These are phyloP conservation scores for Fusarium austroafricanum DNA, from an alignment of 2,329 filamentous ascomycete genomes.

Conservation along the genomic window DNA sequence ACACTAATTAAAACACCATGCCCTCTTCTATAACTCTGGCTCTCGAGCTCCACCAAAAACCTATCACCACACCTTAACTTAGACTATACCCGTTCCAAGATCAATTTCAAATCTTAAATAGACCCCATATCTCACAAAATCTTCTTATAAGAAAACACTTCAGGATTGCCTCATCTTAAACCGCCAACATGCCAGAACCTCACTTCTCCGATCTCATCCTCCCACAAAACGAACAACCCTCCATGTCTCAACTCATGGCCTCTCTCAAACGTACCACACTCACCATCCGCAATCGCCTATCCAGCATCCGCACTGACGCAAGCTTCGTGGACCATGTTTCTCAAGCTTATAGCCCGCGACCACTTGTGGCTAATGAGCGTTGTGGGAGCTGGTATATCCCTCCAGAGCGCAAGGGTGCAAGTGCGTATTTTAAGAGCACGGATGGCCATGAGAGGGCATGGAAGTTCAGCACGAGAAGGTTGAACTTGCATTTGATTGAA, in stretches of 20 bases:
- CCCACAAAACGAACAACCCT: slow-evolving; percentile 70
- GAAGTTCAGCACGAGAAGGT: slow-evolving; percentile 84
- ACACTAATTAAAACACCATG: slow-evolving; percentile 17
- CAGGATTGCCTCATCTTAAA: too few relatives aligned
- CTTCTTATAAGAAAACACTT: background rate
- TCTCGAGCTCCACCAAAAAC: slow-evolving; percentile 39
- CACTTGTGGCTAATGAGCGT: slow-evolving; percentile 90
- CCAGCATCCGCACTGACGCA: slow-evolving; percentile 81
- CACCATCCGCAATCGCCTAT: slow-evolving; percentile 82
- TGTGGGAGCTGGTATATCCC: slow-evolving; percentile 96
- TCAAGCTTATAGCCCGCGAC: slow-evolving; percentile 63
- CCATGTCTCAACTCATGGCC: slow-evolving; percentile 75
- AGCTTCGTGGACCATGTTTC: slow-evolving; percentile 75
- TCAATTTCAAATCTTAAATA: too few relatives aligned
- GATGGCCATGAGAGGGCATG: slow-evolving; percentile 93
- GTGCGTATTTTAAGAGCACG: slow-evolving; percentile 97
- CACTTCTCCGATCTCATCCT: slow-evolving; percentile 60
- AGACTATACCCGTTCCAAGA: background rate
- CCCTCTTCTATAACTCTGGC: background rate
- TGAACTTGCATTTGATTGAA: slow-evolving; percentile 85
- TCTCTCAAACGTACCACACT: slow-evolving; percentile 82
- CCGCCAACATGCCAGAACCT: slow-evolving; percentile 40
- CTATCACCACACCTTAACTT: slow-evolving; percentile 7
- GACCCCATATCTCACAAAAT: too few relatives aligned
- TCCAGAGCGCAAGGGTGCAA: slow-evolving; percentile 72